Evolutionary conservation across 768 basidiomycete genomes (phyloP), one percentile per base, ranked within the genome.

Genomic region (Russula abietina): DNA sequence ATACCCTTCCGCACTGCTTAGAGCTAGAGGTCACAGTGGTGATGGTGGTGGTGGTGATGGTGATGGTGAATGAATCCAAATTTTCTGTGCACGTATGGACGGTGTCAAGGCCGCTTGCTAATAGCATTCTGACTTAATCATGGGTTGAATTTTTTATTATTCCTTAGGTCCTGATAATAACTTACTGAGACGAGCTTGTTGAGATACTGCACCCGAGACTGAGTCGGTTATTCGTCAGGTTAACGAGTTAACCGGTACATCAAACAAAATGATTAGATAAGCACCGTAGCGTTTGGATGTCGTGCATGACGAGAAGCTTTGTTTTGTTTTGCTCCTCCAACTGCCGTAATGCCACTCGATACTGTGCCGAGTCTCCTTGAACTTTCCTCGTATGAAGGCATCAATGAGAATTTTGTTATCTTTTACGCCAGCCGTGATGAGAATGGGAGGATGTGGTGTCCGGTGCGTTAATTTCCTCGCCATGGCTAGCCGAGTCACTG

Each of bases 381-480:
- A 68, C 74, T 33, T 69, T 71, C 62, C 30, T 73, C 76, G 2
- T 73, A 83, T 24, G 66, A 72, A 59, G 70, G 74, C 33, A 77
- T 75, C 11, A 73, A 78, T n/a, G 82, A 84, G 46, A 69, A 75
- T 17, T 88, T 79, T 62, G 58, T 89, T 30, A 74, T 91, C n/a
- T 89, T 91, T 71, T 89, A 85, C 65, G 81, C 88, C 11, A 88
- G 86, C 22, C 75, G 84, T 55, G 79, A 83, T 1, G 77, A 68
- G n/a, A 60, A 82, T 61, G 87, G 84, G 30, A 71, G 75, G 58
- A 73, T 85, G 70, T 91, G 89, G 89, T 91, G 89, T 70, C 81
- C 86, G 28, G 89, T 90, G 67, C 52, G 79, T 77, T 46, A 26
- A 43, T 48, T 32, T 30, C 30, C 17, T 36, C 26, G 30, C 32